These are phyloP conservation scores for Tolypocladium ovalisporum DNA, from an alignment of 2,329 filamentous ascomycete genomes.

Conservation along the genomic window DNA sequence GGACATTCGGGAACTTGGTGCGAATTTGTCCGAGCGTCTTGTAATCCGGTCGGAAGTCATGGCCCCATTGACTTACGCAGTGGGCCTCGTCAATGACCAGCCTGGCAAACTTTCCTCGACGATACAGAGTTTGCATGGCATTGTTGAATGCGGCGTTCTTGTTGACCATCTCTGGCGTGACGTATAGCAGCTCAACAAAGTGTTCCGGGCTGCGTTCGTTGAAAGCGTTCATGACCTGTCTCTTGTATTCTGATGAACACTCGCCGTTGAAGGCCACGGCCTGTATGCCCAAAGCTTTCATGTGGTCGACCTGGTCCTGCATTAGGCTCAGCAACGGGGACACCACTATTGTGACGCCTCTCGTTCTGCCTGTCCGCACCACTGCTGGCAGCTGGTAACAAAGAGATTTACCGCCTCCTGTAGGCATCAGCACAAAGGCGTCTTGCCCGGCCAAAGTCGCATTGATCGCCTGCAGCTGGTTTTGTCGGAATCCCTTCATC, in stretches of 20 bases:
- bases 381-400: slow-evolving; percentile 94
- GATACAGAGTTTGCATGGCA: slow-evolving; percentile 57
- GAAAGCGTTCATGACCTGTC: slow-evolving; percentile 54
- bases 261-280: slow-evolving; percentile 78
- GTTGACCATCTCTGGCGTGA: slow-evolving; percentile 93
- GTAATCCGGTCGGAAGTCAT: slow-evolving; percentile 95
- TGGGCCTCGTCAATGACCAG: slow-evolving; percentile 98
- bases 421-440: slow-evolving; percentile 94
- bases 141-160: slow-evolving; percentile 62
- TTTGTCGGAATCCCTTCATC: slow-evolving; percentile 76
- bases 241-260: slow-evolving; percentile 49
- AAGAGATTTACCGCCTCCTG: slow-evolving; percentile 89
- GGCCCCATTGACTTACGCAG: slow-evolving; percentile 98
- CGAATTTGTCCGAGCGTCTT: slow-evolving; percentile 72
- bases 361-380: slow-evolving; percentile 67
- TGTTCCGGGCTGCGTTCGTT: slow-evolving; percentile 56
- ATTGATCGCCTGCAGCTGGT: slow-evolving; percentile 94
- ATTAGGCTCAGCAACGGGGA: slow-evolving; percentile 91
- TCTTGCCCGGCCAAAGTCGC: slow-evolving; percentile 80
- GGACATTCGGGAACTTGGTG: slow-evolving; percentile 62
- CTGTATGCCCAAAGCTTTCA: slow-evolving; percentile 62
- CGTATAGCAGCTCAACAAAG: slow-evolving; percentile 77
- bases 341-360: slow-evolving; percentile 85
- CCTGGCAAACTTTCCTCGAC: slow-evolving; percentile 63
- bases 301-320: slow-evolving; percentile 89